Evolutionary conservation across 768 basidiomycete genomes (phyloP), one percentile per base, ranked within the genome.

Genomic region (Russula emetica): DNA sequence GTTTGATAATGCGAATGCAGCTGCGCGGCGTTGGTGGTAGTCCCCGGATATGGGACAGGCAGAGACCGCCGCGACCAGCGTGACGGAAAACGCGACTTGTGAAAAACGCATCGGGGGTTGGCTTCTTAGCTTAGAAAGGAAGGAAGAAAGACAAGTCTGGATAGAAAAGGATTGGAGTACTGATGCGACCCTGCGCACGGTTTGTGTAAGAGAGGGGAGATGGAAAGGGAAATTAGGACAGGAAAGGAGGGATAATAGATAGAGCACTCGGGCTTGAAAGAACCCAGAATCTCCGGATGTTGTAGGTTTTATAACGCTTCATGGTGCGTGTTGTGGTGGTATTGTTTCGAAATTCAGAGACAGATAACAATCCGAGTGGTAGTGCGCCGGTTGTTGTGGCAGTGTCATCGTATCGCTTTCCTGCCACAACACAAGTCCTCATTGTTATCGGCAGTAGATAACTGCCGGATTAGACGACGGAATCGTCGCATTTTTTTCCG

Each of bases 1-100:
- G 30, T 73, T 73, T 32, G 55, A 42, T 32, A 57, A 45, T 50
- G 61, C 57, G 63, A 70, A 66, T 26, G 50, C 26, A 5, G 70
- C 70, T 61, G 67, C 57, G 14, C 59, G 68, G 55, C 56, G 66
- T 49, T 54, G 47, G 22, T 24, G 66, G 51, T 54, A 44, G 20
- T 10, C 44, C 20, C 20, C 20, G n/a, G 44, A 55, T 57, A 63
- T 59, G 42, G 53, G 50, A 44, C 52, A 40, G n/a, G 66, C 66
- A 4, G 66, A 64, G 45, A 64, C 63, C 5, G 42, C 40, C 13
- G 54, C 58, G n/a, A 38, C 40, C 16, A 66, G 32, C 10, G 58
- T 32, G 58, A 64, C n/a, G 30, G 49, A 30, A 22, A 59, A 51
- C 3, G 47, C 18, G 32, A 67, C 1, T 13, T 65, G 13, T 8